Evolutionary conservation across 768 basidiomycete species (phyloP).

Genomic region (Scleroderma citrinum): DNA sequence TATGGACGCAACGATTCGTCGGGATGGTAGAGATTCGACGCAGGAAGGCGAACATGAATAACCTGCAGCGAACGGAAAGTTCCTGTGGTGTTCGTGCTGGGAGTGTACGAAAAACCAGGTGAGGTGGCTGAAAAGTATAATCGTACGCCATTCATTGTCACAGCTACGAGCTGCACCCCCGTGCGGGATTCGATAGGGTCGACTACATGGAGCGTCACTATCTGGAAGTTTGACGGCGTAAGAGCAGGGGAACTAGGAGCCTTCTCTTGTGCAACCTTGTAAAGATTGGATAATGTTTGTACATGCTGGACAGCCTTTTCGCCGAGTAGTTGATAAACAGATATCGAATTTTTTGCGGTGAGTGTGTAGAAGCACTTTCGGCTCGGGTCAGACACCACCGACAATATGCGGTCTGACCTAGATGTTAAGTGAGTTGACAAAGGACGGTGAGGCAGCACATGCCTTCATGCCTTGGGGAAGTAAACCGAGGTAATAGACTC

Average conservation of each 20-base stretch:
- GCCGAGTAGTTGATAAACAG: conserved; percentile 56
- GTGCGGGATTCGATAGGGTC: conserved; percentile 60
- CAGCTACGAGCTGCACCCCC: conserved; percentile 70
- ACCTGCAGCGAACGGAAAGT: conserved; percentile 49
- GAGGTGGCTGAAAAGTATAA: conserved; percentile 70
- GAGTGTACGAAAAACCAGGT: conserved; percentile 43
- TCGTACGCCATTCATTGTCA: conserved; percentile 78
- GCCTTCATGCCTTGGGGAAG: conserved; percentile 63
- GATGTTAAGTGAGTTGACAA: conserved; percentile 3
- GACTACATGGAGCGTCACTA: conserved; percentile 66
- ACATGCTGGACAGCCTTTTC: conserved; percentile 65
- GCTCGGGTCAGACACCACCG: conserved; percentile 58
- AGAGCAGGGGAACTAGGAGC: conserved; percentile 72
- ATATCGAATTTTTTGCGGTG: conserved; percentile 57
- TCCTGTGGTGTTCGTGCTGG: conserved; percentile 23
- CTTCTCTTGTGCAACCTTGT: conserved; percentile 75
- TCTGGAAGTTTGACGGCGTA: conserved; percentile 61
- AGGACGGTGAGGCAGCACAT: conserved; percentile 16
- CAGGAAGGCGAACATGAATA: conserved; percentile 74
- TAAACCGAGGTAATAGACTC: conserved; percentile 74
- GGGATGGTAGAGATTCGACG: conserved; percentile 68
- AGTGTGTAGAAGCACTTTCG: conserved; percentile 78
- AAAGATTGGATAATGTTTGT: conserved; percentile 71
- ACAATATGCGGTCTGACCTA: conserved; percentile 60
- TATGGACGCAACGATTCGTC: conserved; percentile 56